phyloP scores from a whole-genome alignment of 1,284 basidiomycete genomes.

The Trichosporon faecale region DNA sequence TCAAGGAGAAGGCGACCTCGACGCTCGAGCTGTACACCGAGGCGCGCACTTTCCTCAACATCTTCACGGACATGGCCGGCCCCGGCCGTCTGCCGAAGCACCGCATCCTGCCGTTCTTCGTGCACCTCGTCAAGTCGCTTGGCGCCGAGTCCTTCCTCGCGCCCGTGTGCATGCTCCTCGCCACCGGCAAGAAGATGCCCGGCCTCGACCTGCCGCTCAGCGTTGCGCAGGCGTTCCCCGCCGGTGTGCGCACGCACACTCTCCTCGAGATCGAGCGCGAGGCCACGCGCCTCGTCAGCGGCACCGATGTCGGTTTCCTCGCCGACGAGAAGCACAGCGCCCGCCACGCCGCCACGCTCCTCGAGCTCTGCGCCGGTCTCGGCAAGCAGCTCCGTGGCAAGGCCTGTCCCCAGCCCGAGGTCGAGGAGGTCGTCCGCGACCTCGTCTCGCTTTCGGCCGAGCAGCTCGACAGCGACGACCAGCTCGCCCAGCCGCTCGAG shows the following conservation, averaged over 20 bases:
- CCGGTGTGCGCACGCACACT: constrained; percentile 59
- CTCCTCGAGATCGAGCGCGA: constrained; percentile 68
- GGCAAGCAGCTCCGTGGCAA: constrained; percentile 35
- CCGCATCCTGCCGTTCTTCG: constrained; percentile 66
- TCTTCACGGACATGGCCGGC: constrained; percentile 54
- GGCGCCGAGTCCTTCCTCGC: constrained; percentile 78
- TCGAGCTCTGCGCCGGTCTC: constrained; percentile 59
- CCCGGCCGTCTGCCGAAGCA: constrained; percentile 47
- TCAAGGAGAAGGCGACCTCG: constrained; percentile 57
- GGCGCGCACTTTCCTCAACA: constrained; percentile 47
- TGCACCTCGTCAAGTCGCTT: constrained; percentile 81
- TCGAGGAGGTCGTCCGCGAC: constrained; percentile 40
- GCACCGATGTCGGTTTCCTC: constrained; percentile 45
- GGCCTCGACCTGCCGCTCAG: constrained; percentile 61
- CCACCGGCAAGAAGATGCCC: constrained; percentile 62
- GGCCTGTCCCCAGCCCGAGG: constrained; percentile 31
- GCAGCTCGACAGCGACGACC: constrained; percentile 21
- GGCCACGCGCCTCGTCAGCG: constrained; percentile 59
- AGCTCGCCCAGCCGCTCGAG: constrained; percentile 24
- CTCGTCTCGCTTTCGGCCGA: constrained; percentile 37
- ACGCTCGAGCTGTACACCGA: constrained; percentile 63
- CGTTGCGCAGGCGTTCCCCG: constrained; percentile 60
- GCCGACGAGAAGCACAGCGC: constrained; percentile 8
- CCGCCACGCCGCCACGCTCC: constrained; percentile 44
- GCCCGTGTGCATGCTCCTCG: constrained; percentile 78